Conservation (phyloP, 306 rosid species). For the Ceratonia siliqua region DNA sequence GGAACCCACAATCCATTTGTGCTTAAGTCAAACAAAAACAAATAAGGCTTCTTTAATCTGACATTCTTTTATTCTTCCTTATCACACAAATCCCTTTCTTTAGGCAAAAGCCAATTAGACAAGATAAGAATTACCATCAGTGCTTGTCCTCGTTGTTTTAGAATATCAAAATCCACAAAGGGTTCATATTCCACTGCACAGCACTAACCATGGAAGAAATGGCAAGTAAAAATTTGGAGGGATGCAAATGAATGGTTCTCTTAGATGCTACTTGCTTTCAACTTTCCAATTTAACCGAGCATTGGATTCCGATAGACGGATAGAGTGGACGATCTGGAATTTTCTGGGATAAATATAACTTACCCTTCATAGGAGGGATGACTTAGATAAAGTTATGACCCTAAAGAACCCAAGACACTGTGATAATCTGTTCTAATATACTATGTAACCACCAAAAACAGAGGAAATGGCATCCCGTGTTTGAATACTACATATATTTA, state of each 20-base stretch:
- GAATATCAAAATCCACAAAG: constrained; percentile 20
- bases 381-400: not conserved
- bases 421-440: not conserved
- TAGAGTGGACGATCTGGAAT: constrained; percentile 36
- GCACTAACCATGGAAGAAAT: constrained; percentile 35
- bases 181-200: constrained; percentile 32
- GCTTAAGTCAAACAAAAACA: constrained; percentile 29
- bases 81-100: constrained; percentile 24
- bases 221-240: not conserved
- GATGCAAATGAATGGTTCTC: constrained; percentile 19
- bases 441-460: constrained; percentile 7
- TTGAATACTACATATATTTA: not conserved
- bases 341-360: constrained; percentile 32
- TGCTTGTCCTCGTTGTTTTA: constrained; percentile 36
- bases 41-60: constrained; percentile 25
- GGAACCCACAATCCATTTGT: constrained; percentile 29
- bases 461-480: constrained; percentile 27
- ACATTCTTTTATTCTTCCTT: constrained; percentile 42
- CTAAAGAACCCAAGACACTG: not conserved
- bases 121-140: constrained; percentile 28
- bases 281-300: constrained; percentile 36
- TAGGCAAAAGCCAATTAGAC: constrained; percentile 33
- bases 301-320: constrained; percentile 49
- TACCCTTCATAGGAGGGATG: constrained; percentile 21
- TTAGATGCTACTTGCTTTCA: constrained; percentile 39